Evolutionary conservation across 139 green algal species (phyloP), one percentile per base, ranked within the genome.

Genomic region (Chlorella sp.): DNA sequence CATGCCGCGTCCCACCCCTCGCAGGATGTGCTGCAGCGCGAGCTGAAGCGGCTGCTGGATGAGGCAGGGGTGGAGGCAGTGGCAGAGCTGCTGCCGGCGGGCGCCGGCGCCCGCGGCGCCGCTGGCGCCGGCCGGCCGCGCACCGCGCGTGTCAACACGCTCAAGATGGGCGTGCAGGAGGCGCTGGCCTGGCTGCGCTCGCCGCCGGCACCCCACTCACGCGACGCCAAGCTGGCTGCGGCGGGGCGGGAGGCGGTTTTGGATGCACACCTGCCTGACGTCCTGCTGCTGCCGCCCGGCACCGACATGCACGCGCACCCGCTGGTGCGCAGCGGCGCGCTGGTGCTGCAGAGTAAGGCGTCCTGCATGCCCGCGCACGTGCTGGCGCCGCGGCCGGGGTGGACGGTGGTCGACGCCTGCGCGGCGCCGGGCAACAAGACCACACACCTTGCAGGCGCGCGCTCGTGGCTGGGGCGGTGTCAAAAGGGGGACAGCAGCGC

Each of bases 341-440:
- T 97, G 2, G 80, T 98, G 33, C 86, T 94, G 53, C 92, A 96
- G 84, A 91, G 88, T 72, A 88, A 90, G 67, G 88, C 94, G 17
- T 95, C 86, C 53, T 98, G 95, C 86, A 90, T 99, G 85, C 90
- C 93, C 23, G 95, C 95, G 0, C 84, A 88, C 59, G 93, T 90
- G 21, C 81, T 99, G 60, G 50, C 27, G n/a, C 94, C 96, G 14
- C 19, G 86, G 51, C 61, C 86, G 1, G 86, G 87, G 29, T 97
- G 91, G 92, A 76, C 79, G 23, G 86, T 98, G 21, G 45, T 99
- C 63, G 95, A 99, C 84, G 91, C 86, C 48, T 99, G 95, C 78
- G 93, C 95, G 0, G 96, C 96, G 7, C 96, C 96, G 1, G 96
- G 96, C 59, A 99, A 99, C 89, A 99, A 99, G 79, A 99, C 96